These are phyloP conservation scores for Kodamaea suecica DNA, from an alignment of 1,139 yeast species.

Conservation along the genomic window DNA sequence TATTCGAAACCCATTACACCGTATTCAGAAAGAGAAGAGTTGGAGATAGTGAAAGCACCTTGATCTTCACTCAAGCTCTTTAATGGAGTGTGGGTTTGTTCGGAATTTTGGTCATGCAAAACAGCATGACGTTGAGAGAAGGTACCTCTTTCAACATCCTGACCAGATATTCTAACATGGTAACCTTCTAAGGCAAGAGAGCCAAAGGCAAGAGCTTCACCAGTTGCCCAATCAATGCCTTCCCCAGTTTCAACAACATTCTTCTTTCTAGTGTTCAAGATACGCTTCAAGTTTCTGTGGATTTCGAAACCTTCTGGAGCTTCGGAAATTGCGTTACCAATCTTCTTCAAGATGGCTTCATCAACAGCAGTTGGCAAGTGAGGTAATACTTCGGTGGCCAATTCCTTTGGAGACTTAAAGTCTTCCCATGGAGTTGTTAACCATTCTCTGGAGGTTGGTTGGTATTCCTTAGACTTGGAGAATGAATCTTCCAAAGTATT, in stretches of 20 bases:
- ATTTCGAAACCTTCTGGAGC: constrained; percentile 89
- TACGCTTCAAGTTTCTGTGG: constrained; percentile 96
- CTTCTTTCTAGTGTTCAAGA: constrained; percentile 82
- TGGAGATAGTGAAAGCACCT: constrained; percentile 83
- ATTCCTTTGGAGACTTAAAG: constrained; percentile 95
- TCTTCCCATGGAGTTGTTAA: constrained; percentile 98
- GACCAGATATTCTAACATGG: constrained; percentile 97
- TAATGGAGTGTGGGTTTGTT: constrained; percentile 79
- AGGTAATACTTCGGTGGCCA: constrained; percentile 92
- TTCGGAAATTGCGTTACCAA: constrained; percentile 75
- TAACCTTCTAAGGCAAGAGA: constrained; percentile 89
- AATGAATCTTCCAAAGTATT: constrained; percentile 86
- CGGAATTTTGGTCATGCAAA: constrained; percentile 90
- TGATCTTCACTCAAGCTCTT: constrained; percentile 75
- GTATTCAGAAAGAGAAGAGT: constrained; percentile 97
- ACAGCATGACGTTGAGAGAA: constrained; percentile 99
- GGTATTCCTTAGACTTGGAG: constrained; percentile 81
- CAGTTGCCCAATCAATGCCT: constrained; percentile 99
- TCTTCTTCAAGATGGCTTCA: constrained; percentile 64
- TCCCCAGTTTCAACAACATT: constrained; percentile 85
- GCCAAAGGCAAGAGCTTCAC: constrained; percentile 98
- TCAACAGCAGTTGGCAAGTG: constrained; percentile 94
- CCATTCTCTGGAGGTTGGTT: constrained; percentile 96
- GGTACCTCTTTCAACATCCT: constrained; percentile 99
- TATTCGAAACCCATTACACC: constrained; percentile 99